Conservation (phyloP, 768 basidiomycete species). For the Hebeloma cylindrosporum region DNA sequence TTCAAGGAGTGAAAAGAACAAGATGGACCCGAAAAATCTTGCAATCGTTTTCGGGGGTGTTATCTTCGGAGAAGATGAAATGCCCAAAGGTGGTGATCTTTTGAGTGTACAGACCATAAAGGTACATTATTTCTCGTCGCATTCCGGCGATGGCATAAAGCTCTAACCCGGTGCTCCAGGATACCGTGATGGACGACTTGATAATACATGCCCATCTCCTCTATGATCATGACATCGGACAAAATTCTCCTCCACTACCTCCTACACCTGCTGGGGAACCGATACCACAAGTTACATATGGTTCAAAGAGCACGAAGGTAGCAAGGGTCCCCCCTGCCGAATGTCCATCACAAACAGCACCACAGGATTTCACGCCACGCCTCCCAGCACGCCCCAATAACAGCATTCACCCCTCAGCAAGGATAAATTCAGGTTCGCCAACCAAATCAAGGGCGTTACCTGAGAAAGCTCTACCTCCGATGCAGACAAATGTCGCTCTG, state of each 20-base stretch:
- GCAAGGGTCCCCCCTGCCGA: slow-evolving; percentile 44
- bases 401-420: slow-evolving; percentile 79
- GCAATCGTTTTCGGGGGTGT: slow-evolving; percentile 89
- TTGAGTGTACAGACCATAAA: slow-evolving; percentile 74
- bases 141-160: not conserved
- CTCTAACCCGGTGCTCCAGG: slow-evolving; percentile 23
- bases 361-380: slow-evolving; percentile 72
- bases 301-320: slow-evolving; percentile 70
- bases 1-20: slow-evolving; percentile 69
- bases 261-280: slow-evolving; percentile 70
- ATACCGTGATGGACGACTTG: slow-evolving; percentile 78
- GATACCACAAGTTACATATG: slow-evolving; percentile 56
- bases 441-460: slow-evolving; percentile 33
- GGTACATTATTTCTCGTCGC: slow-evolving; percentile 40
- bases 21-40: slow-evolving; percentile 92
- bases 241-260: slow-evolving; percentile 67
- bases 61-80: slow-evolving; percentile 90
- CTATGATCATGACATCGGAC: slow-evolving; percentile 56
- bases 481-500: slow-evolving; percentile 20
- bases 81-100: slow-evolving; percentile 75
- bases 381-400: slow-evolving; percentile 66
- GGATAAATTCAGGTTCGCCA: slow-evolving; percentile 52
- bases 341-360: slow-evolving; percentile 25
- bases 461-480: slow-evolving; percentile 25
- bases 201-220: slow-evolving; percentile 68